Evolutionary conservation across 768 basidiomycete species (phyloP).

Genomic region (Rhodotorula babjevae): DNA sequence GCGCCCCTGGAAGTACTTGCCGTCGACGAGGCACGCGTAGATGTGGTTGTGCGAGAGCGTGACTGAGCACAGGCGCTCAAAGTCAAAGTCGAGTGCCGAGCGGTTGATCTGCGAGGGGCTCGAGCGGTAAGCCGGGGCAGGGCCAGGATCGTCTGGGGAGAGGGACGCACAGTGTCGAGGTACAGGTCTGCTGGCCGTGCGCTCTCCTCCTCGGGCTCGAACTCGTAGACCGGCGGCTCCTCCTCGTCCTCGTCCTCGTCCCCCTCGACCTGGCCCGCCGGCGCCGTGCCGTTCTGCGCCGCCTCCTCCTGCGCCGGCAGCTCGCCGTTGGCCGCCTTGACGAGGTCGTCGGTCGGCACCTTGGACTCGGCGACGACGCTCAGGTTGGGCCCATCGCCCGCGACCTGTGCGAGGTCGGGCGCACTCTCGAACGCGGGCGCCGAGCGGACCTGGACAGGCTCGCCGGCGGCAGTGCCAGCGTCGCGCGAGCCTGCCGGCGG

Average conservation of each 20-base stretch:
- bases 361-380: background rate
- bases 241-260: constrained; percentile 16
- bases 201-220: constrained; percentile 23
- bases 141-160: no score
- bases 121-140: no score
- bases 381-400: background rate
- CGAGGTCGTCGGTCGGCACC: constrained; percentile 2
- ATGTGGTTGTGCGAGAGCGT: constrained; percentile 94
- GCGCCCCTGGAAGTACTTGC: constrained; percentile 97
- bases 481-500: background rate
- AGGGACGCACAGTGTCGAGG: constrained; percentile 41
- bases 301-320: background rate
- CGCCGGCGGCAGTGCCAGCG: background rate
- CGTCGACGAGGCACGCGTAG: constrained; percentile 94
- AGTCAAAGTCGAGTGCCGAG: constrained; percentile 89
- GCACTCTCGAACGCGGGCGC: background rate
- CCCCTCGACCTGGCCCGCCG: background rate
- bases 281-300: background rate
- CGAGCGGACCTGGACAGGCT: background rate
- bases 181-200: constrained; percentile 39
- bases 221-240: background rate
- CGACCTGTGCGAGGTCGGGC: background rate
- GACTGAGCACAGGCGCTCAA: constrained; percentile 97
- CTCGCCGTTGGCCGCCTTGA: background rate
- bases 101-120: constrained; percentile 70